Conservation (phyloP, 768 basidiomycete species). For the Mrakia gelida region DNA sequence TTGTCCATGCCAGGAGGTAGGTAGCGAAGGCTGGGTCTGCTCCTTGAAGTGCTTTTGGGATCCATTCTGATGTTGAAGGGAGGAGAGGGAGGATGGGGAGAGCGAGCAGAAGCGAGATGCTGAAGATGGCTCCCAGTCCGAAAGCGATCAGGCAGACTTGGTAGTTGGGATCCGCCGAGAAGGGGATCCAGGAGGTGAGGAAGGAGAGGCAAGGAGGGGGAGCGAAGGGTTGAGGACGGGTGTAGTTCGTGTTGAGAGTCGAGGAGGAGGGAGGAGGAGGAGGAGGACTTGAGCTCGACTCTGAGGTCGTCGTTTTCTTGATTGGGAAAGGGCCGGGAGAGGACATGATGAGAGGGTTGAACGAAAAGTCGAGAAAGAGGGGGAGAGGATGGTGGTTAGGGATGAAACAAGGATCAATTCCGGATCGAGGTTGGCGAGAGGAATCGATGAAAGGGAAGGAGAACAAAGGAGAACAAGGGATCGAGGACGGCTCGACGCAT, state of each 20-base stretch:
- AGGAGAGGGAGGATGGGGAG: conserved; percentile 13
- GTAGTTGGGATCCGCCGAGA: conserved; percentile 15
- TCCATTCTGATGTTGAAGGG: not conserved
- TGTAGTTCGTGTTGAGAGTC: not conserved
- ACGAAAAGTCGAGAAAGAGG: not conserved
- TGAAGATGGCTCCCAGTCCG: conserved; percentile 14
- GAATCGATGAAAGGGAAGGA: not conserved
- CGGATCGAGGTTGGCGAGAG: not conserved
- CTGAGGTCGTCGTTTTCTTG: not conserved
- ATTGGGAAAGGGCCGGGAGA: not conserved
- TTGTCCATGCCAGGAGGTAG: conserved; percentile 75
- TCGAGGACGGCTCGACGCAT: too few species aligned
- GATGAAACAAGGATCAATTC: too few species aligned
- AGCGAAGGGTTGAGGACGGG: not conserved
- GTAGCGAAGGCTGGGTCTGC: conserved; percentile 7
- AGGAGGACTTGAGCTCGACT: conserved; percentile 9
- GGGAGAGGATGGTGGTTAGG: not conserved
- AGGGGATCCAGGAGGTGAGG: conserved; percentile 2
- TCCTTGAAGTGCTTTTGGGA: not conserved
- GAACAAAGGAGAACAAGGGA: not conserved
- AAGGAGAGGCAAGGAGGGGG: not conserved
- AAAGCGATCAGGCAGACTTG: conserved; percentile 22
- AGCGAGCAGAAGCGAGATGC: conserved; percentile 17
- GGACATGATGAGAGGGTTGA: not conserved
- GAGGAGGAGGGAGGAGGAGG: not conserved